Base-by-base conservation (phyloP, 441 rosid genomes). In the Populus tomentosa region DNA sequence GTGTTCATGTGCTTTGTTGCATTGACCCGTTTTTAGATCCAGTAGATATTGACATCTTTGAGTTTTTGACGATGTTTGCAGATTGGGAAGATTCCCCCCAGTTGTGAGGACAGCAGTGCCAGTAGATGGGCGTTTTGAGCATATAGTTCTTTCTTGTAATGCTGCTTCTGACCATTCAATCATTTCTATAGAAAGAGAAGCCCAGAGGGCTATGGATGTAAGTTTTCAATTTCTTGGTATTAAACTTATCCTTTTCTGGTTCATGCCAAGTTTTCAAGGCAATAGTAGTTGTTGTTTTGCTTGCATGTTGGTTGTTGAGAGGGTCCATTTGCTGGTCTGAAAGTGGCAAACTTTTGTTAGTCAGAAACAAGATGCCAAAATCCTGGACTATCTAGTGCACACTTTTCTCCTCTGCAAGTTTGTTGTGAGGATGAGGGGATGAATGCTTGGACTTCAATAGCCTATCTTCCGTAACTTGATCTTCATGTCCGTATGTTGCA, bases 121-220 rank as follows among this genome's bases (percentile, higher is more conserved):
- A 1, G 99, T 95, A 24, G 98, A 91, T 38, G 99, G 99, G 79
- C 87, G 99, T 77, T 95, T 95, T 53, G 99, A 95, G 87, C 99
- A 91, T 75, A 90, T 93, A 42, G 97, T 93, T 80, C 93, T 95
- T 59, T 92, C 98, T 70, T 95, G 96, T 85, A 92, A 95, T 79
- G 99, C 98, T 71, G 91, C 92, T 78, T 91, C 98, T 32, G 99
- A 95, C 75, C 99, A 95, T 73, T 93, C 96, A 72, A 90, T 95
- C 78, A 80, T 95, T 50, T 95, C 97, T 96, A 87, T 93, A 56
- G 94, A 91, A 79, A 89, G 88, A 83, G 99, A 93, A 87, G 88
- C 99, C 64, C 91, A 75, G 65, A 82, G 90, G 85, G 99, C 97
- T 70, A 81, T 91, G 69, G 84, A 87, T 23, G 98, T 91, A 87